phyloP scores from a whole-genome alignment of 148 eudicot species.

The Bassia scoparia region DNA sequence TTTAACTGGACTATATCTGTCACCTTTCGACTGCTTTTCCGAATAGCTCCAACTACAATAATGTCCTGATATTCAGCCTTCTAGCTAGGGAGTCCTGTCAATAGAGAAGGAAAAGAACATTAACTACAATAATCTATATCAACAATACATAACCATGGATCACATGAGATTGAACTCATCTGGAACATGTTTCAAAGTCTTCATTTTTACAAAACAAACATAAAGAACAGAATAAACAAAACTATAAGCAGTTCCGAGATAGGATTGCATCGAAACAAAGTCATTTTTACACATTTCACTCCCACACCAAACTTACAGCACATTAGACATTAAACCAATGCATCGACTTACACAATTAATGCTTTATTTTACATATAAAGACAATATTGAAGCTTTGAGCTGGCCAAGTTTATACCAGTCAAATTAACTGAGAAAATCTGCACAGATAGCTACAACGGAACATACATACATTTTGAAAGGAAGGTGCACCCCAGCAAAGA shows the following conservation, averaged over 20 bases:
- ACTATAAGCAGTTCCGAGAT: not conserved
- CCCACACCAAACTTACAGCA: not conserved
- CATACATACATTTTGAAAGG: not conserved
- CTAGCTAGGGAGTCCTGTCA: constrained; percentile 39
- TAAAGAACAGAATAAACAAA: not conserved
- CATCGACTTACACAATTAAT: not conserved
- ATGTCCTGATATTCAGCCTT: constrained; percentile 21
- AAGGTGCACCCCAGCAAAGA: no score
- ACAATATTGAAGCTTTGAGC: not conserved
- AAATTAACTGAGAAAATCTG: not conserved
- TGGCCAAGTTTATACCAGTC: not conserved
- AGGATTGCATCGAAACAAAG: not conserved
- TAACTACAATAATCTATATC: not conserved
- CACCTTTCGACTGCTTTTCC: constrained; percentile 27
- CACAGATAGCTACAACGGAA: not conserved
- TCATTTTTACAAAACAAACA: not conserved
- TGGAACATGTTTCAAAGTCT: not conserved
- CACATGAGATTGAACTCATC: not conserved
- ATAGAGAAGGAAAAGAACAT: not conserved
- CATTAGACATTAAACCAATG: not conserved
- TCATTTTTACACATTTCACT: not conserved
- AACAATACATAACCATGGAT: not conserved
- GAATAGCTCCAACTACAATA: constrained; percentile 33
- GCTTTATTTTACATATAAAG: not conserved
- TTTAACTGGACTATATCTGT: constrained; percentile 30